Conservation (phyloP, 1,139 yeast species). For the Kodamaea ohmeri region DNA sequence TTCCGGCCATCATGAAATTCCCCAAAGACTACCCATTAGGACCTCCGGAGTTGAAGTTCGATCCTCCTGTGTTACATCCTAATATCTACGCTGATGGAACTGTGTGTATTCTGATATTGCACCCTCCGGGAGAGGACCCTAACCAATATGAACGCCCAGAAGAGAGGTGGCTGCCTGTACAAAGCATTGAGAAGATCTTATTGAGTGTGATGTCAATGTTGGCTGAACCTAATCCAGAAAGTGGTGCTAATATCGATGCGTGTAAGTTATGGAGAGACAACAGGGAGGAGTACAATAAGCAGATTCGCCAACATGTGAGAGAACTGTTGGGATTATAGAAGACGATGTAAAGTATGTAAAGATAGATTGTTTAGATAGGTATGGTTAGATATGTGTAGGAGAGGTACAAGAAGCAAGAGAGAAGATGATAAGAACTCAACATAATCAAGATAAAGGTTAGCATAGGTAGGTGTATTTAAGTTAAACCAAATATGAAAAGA, state of each 20-base stretch:
- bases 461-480: too few relatives aligned
- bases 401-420: background rate
- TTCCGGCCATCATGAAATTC: slow-evolving; percentile 77
- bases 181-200: slow-evolving; percentile 90
- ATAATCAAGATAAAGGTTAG: too few relatives aligned
- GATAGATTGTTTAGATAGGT: background rate
- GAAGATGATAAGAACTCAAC: background rate
- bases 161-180: slow-evolving; percentile 98
- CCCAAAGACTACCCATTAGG: slow-evolving; percentile 90
- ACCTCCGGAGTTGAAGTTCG: slow-evolving; percentile 83
- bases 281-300: slow-evolving; percentile 60
- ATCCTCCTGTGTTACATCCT: slow-evolving; percentile 86
- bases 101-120: slow-evolving; percentile 92
- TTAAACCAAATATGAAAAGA: too few relatives aligned
- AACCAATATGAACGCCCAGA: slow-evolving; percentile 92
- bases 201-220: slow-evolving; percentile 93
- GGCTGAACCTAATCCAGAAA: slow-evolving; percentile 94
- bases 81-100: slow-evolving; percentile 92
- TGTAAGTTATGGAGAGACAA: slow-evolving; percentile 92
- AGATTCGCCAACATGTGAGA: slow-evolving; percentile 63
- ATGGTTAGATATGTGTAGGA: background rate
- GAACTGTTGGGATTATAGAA: slow-evolving; percentile 59
- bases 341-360: background rate
- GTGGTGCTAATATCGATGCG: slow-evolving; percentile 97
- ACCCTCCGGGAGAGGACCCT: slow-evolving; percentile 97